A percentile compares a stretch with the other conserved stretches of the same genome.
These are phyloP conservation scores for Evernia prunastri DNA, from an alignment of 495 filamentous ascomycete species.

Conservation along the genomic window DNA sequence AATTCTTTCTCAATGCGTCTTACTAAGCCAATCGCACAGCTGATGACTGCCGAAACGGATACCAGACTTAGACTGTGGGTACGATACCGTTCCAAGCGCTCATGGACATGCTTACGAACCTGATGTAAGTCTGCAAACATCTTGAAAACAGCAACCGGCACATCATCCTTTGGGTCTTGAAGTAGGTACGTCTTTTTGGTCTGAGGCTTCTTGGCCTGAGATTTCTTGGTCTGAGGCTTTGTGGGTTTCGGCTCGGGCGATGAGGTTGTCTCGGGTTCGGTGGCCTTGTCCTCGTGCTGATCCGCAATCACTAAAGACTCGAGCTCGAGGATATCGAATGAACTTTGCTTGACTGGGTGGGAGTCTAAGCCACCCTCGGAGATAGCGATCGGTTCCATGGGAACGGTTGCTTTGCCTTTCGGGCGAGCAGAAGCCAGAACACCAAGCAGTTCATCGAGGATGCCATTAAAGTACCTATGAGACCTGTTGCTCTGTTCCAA, in stretches of 20 bases:
- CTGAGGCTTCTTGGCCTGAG: neutral
- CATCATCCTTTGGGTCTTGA: neutral
- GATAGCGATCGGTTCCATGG: neutral
- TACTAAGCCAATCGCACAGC: neutral
- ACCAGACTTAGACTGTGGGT: neutral
- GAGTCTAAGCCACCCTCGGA: neutral
- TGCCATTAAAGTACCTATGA: neutral
- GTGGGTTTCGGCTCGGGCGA: too few relatives aligned
- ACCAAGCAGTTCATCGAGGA: neutral
- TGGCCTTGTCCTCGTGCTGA: too few relatives aligned
- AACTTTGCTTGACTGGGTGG: neutral
- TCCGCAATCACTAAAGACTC: neutral
- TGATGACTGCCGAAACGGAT: neutral
- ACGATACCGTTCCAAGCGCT: neutral
- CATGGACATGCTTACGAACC: neutral
- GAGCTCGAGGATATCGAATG: neutral
- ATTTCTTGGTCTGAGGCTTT: neutral
- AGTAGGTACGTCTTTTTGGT: neutral
- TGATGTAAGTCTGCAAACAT: neutral
- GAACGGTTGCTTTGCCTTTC: neutral
- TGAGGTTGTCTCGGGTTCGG: too few relatives aligned
- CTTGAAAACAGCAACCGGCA: neutral
- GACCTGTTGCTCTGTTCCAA: neutral
- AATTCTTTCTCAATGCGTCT: neutral
- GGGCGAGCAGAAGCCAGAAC: neutral